These are phyloP conservation scores for Kwoniella mangroviensis DNA, from an alignment of 768 basidiomycete genomes.

Conservation along the genomic window DNA sequence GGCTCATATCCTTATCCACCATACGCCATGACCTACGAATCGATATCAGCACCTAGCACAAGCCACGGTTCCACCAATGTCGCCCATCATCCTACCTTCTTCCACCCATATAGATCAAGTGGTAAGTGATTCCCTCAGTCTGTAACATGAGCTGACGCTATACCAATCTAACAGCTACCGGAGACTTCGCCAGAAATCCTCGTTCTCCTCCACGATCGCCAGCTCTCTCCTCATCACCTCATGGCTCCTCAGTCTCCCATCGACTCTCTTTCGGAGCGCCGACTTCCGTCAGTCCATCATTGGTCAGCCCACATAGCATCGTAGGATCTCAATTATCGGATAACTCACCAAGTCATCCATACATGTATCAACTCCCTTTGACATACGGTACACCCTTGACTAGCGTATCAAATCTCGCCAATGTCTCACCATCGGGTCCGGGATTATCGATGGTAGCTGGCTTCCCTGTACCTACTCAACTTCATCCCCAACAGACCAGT, in stretches of 20 bases:
- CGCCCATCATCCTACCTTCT: slow-evolving; percentile 14
- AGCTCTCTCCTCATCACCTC: slow-evolving; percentile 21
- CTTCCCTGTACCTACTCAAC: slow-evolving; percentile 20
- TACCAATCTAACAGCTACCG: slow-evolving; percentile 5
- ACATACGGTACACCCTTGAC: slow-evolving; percentile 19
- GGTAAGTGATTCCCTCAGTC: slow-evolving; percentile 10
- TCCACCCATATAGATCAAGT: slow-evolving; percentile 29
- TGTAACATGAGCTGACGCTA: not conserved
- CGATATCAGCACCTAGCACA: slow-evolving; percentile 5
- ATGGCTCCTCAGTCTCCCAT: slow-evolving; percentile 13
- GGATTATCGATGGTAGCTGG: slow-evolving; percentile 27
- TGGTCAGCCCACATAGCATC: slow-evolving; percentile 30
- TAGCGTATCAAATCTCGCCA: slow-evolving; percentile 13
- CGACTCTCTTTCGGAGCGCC: slow-evolving; percentile 16
- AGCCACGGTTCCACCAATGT: slow-evolving; percentile 4
- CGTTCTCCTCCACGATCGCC: slow-evolving; percentile 27
- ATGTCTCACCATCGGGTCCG: slow-evolving; percentile 19
- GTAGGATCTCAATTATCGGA: slow-evolving; percentile 18
- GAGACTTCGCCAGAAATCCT: slow-evolving; percentile 19
- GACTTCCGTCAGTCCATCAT: slow-evolving; percentile 23
- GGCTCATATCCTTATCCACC: slow-evolving; percentile 14
- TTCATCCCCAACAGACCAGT: not conserved
- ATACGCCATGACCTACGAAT: slow-evolving; percentile 19
- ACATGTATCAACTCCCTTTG: slow-evolving; percentile 15
- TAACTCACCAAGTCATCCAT: slow-evolving; percentile 18